Base-by-base conservation (phyloP, 2,329 filamentous ascomycete species). In the Diplodia scrobiculata region DNA sequence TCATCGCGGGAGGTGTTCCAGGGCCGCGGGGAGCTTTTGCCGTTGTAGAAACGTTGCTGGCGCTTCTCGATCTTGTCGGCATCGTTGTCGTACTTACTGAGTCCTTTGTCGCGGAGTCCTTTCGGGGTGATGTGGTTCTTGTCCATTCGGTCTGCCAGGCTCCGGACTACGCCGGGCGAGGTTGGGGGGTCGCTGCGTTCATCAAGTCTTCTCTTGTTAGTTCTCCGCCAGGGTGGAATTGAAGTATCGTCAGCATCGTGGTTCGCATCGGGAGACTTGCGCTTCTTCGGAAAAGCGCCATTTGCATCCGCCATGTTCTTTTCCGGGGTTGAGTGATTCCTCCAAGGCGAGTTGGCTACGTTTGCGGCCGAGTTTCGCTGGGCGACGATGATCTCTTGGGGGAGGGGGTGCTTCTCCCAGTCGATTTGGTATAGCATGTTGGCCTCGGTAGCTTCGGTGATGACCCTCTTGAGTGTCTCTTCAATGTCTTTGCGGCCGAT, bases 51-150 rank as follows among this genome's bases (percentile, higher is more conserved):
- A 72, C 95, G 91, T 74, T 91, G 91, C 78, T 89, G 91, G 71
- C 95, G 90, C 81, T 92, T 93, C 79, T 97, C 93, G 81, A 91
- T 84, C 81, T 92, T 93, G 79, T 97, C 93, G 81, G 91, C 84
- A 77, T 88, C 87, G 81, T 89, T 90, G 80, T 91, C 87, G 78
- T 89, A 95, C 91, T 96, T 96, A 95, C 91, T 96, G 83, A 84
- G 77, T 78, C 79, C 80, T 78, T 86, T 80, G 47, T 59, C 45
- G 48, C 38, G 48, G 25, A 45, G 25, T 48, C 21, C 63, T 38
- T 63, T 48, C 10, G 64, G 64, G 70, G 72, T 66, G 21, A 65
- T 75, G 75, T 80, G 78, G 71, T 80, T 77, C 76, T 84, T 81
- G 66, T 82, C 77, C 68, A 74, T 74, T 65, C 76, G 75, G 66